Conservation (phyloP, 495 filamentous ascomycete genomes). For the Wilcoxina mikolae region DNA sequence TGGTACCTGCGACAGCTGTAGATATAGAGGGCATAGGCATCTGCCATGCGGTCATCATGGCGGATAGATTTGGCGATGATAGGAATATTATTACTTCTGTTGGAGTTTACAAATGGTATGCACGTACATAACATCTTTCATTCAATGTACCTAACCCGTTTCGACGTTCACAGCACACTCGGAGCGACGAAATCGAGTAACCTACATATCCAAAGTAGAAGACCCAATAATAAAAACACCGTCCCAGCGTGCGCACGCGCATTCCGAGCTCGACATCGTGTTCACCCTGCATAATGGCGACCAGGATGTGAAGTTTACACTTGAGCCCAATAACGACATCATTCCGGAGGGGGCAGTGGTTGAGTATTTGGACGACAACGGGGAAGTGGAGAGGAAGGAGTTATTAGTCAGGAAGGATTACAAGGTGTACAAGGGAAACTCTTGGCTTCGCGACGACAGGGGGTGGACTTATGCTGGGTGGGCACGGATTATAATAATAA, state of each 20-base stretch:
- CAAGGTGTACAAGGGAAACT: slow-evolving; percentile 67
- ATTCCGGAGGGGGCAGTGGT: slow-evolving; percentile 55
- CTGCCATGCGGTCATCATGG: slow-evolving; percentile 8
- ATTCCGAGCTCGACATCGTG: slow-evolving; percentile 65
- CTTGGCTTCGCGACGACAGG: slow-evolving; percentile 50
- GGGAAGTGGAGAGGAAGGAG: slow-evolving; percentile 45
- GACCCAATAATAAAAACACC: slow-evolving; percentile 64
- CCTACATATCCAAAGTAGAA: slow-evolving; percentile 56
- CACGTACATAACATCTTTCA: neutral
- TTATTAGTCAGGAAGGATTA: slow-evolving; percentile 54
- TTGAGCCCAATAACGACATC: slow-evolving; percentile 89
- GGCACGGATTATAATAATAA: slow-evolving; percentile 62
- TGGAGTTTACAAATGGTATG: slow-evolving; percentile 3
- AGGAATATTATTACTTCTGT: neutral
- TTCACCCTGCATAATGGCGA: slow-evolving; percentile 55
- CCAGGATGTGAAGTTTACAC: slow-evolving; percentile 58
- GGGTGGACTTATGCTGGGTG: slow-evolving; percentile 74
- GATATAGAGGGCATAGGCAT: neutral
- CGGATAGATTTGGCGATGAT: slow-evolving; percentile 1
- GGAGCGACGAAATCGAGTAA: slow-evolving; percentile 57
- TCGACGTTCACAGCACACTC: slow-evolving; percentile 45
- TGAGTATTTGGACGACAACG: slow-evolving; percentile 54
- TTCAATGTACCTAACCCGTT: neutral
- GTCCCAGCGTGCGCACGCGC: slow-evolving; percentile 60
- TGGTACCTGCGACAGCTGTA: neutral